These are phyloP conservation scores for Scutellaria baicalensis DNA, from an alignment of 257 asterid genomes.

Conservation along the genomic window DNA sequence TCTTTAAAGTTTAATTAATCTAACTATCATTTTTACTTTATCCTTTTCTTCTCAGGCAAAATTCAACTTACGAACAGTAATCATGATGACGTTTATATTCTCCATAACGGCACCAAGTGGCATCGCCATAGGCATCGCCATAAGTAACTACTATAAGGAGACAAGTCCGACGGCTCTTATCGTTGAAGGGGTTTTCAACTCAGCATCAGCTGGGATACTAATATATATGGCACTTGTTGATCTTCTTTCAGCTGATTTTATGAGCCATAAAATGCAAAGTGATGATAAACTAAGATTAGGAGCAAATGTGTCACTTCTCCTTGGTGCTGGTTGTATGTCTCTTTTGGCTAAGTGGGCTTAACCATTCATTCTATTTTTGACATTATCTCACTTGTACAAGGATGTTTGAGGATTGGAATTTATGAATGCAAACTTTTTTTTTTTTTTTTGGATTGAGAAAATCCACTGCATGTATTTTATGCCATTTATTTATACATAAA, in stretches of 20 bases:
- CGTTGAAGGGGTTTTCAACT: constrained; percentile 24
- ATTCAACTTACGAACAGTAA: constrained; percentile 12
- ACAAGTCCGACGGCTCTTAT: constrained; percentile 22
- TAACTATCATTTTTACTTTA: background rate
- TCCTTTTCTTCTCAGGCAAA: constrained; percentile 17
- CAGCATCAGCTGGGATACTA: constrained; percentile 35
- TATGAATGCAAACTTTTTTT: no score
- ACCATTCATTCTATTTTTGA: background rate
- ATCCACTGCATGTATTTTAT: no score
- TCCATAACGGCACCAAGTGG: constrained; percentile 29
- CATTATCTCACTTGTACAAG: background rate
- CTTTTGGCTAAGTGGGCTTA: constrained; percentile 38
- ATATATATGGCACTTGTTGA: constrained; percentile 37
- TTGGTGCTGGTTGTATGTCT: constrained; percentile 43
- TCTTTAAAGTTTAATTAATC: background rate
- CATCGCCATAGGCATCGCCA: constrained; percentile 29
- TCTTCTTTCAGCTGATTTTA: constrained; percentile 32
- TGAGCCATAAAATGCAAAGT: constrained; percentile 27
- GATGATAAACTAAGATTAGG: constrained; percentile 23
- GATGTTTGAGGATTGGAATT: no score
- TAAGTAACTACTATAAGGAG: constrained; percentile 26
- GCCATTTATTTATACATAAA: no score
- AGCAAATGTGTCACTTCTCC: constrained; percentile 27
- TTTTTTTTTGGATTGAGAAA: no score
- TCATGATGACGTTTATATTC: constrained; percentile 23